These are phyloP conservation scores for Ashbya aceris DNA, from an alignment of 1,139 yeast genomes.

Conservation along the genomic window DNA sequence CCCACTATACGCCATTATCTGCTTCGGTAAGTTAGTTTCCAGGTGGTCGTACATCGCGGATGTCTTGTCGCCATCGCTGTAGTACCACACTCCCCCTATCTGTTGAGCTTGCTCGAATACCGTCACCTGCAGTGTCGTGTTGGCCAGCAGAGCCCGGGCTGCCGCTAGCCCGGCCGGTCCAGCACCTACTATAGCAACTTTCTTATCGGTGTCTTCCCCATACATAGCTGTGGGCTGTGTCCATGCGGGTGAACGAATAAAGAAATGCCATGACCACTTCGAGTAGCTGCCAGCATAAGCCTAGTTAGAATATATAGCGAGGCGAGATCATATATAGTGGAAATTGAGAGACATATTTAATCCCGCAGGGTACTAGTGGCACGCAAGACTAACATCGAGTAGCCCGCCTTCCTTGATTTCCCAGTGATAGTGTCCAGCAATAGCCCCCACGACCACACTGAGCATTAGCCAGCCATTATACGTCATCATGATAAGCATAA, in stretches of 20 bases:
- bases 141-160: constrained; percentile 22
- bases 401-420: constrained; percentile 5
- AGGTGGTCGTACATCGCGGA: constrained; percentile 25
- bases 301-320: not conserved
- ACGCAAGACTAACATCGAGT: constrained; percentile 4
- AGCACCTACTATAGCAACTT: constrained; percentile 25
- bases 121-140: constrained; percentile 15
- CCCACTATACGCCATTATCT: constrained; percentile 25
- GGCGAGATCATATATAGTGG: not conserved
- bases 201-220: not conserved
- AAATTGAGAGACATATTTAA: not conserved
- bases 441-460: constrained; percentile 63
- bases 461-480: constrained; percentile 78
- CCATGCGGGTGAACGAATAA: too few species aligned
- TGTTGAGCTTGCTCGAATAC: constrained; percentile 18
- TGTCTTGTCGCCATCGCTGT: constrained; percentile 13
- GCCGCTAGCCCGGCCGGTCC: constrained; percentile 29
- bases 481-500: constrained; percentile 78
- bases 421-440: constrained; percentile 57
- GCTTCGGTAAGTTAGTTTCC: constrained; percentile 25
- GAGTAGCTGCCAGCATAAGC: too few species aligned
- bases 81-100: constrained; percentile 28
- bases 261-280: too few species aligned
- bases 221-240: not conserved
- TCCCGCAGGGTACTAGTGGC: constrained; percentile 4